phyloP scores from a whole-genome alignment of 2,329 filamentous ascomycete genomes.

The Fusarium sp. region DNA sequence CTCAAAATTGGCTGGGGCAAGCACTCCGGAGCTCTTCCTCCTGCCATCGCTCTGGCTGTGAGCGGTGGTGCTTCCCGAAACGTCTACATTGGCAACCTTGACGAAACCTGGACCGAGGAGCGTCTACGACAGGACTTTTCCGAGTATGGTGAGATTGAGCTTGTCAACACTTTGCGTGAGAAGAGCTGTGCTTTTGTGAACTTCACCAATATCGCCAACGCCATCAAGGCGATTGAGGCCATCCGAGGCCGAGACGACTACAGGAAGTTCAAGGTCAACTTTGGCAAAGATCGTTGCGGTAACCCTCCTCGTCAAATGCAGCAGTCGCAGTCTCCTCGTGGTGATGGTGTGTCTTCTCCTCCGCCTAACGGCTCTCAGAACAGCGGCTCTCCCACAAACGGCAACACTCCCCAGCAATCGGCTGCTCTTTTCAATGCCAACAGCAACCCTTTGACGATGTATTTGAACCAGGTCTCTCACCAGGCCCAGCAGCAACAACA shows the following conservation, averaged over 20 bases:
- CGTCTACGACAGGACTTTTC: constrained; percentile 95
- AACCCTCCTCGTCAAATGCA: constrained; percentile 92
- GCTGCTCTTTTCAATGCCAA: constrained; percentile 81
- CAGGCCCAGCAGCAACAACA: constrained; percentile 79
- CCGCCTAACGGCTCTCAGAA: constrained; percentile 69
- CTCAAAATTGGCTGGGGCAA: constrained; percentile 99
- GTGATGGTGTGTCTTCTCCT: constrained; percentile 68
- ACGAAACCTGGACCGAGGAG: constrained; percentile 97
- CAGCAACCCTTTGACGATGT: constrained; percentile 93
- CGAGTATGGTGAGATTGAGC: constrained; percentile 96
- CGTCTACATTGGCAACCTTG: constrained; percentile 96
- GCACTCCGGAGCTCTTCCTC: constrained; percentile 94
- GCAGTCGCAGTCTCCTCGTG: constrained; percentile 73
- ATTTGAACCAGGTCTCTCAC: constrained; percentile 83
- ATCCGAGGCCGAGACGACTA: constrained; percentile 96
- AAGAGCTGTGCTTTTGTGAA: constrained; percentile 99
- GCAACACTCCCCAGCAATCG: constrained; percentile 69
- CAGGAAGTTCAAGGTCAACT: constrained; percentile 99
- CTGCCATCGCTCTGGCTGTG: constrained; percentile 94
- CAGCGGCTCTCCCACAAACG: constrained; percentile 65
- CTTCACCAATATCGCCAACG: constrained; percentile 99
- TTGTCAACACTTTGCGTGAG: constrained; percentile 95
- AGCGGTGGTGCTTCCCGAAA: constrained; percentile 98
- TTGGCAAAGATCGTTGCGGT: constrained; percentile 97
- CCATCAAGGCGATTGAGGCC: constrained; percentile 98